Evolutionary conservation across 129 eudicot species (phyloP).

Genomic region (Pseudognaphalium luteoalbum): DNA sequence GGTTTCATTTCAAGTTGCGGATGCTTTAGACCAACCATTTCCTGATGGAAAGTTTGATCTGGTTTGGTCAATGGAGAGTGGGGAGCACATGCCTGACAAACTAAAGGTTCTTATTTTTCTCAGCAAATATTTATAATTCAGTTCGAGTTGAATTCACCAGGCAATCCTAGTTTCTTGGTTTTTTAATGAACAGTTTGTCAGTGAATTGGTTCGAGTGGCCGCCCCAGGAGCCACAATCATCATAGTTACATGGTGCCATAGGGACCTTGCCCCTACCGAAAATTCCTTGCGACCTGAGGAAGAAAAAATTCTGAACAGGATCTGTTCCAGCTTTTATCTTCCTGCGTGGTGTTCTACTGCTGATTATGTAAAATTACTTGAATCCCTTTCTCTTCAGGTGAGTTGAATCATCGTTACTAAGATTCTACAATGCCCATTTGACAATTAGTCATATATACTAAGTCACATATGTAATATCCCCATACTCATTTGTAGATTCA

Average conservation of each 20-base stretch:
- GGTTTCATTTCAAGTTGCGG: conserved; percentile 92
- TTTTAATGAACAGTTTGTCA: conserved; percentile 57
- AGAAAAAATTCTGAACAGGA: conserved; percentile 57
- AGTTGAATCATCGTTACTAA: neutral
- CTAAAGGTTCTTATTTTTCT: conserved; percentile 47
- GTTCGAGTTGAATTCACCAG: neutral
- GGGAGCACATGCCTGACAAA: conserved; percentile 98
- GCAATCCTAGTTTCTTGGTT: neutral
- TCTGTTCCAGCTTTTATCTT: conserved; percentile 75
- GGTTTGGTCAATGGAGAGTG: conserved; percentile 99
- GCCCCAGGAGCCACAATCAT: conserved; percentile 91
- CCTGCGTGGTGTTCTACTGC: conserved; percentile 92
- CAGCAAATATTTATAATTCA: neutral
- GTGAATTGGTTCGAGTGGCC: conserved; percentile 84
- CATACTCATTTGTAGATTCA: neutral
- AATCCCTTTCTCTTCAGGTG: conserved; percentile 82
- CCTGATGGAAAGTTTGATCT: conserved; percentile 83
- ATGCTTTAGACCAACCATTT: conserved; percentile 87
- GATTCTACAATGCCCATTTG: neutral
- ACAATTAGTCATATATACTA: neutral
- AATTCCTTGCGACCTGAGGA: conserved; percentile 70
- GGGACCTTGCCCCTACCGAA: conserved; percentile 73
- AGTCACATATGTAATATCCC: neutral
- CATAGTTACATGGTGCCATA: conserved; percentile 93
- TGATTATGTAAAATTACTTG: conserved; percentile 69